Evolutionary conservation across 345 rosid genomes (phyloP).

Genomic region (Gynandropsis gynandra): DNA sequence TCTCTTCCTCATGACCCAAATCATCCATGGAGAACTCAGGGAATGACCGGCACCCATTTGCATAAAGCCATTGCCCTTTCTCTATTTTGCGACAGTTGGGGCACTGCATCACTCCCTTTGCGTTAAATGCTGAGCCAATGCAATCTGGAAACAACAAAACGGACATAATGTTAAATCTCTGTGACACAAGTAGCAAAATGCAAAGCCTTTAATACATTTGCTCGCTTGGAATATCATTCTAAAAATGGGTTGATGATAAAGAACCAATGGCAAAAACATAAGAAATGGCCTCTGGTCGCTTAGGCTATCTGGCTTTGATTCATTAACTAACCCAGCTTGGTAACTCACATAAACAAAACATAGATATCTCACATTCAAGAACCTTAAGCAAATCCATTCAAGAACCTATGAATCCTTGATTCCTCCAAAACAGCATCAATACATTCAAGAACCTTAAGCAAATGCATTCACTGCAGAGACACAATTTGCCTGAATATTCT

Average conservation of each 20-base stretch:
- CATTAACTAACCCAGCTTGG: background rate
- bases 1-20: constrained; percentile 88
- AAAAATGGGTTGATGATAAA: background rate
- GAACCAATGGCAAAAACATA: background rate
- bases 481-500: background rate
- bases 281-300: background rate
- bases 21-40: constrained; percentile 83
- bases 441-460: constrained; percentile 9
- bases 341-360: background rate
- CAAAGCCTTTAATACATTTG: background rate
- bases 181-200: constrained; percentile 7
- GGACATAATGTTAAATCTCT: constrained; percentile 2
- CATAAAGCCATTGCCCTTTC: constrained; percentile 98
- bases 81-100: constrained; percentile 97
- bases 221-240: background rate
- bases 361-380: background rate
- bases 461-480: constrained; percentile 1
- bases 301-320: constrained; percentile 9
- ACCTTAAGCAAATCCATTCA: background rate
- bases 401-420: background rate
- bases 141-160: constrained; percentile 52
- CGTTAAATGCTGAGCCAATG: constrained; percentile 96
- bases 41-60: constrained; percentile 62
- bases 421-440: background rate
- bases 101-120: constrained; percentile 96